A percentile compares a stretch with the other conserved stretches of the same genome.
These are phyloP conservation scores for Nicotiana undulata DNA, from an alignment of 257 asterid genomes.

Conservation along the genomic window DNA sequence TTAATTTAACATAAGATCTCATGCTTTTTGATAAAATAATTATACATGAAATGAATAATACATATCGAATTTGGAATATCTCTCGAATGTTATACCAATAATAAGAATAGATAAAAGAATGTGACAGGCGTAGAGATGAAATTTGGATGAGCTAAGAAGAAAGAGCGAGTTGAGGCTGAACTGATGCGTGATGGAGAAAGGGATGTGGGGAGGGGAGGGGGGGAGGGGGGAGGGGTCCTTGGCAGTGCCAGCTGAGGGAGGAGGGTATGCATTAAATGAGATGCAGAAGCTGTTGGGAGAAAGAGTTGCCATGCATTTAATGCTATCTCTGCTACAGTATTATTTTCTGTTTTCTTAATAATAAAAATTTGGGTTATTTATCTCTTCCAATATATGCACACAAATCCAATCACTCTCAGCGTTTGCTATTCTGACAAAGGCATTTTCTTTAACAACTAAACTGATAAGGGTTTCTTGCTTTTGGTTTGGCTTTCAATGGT, in stretches of 20 bases:
- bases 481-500: not conserved
- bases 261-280: constrained; percentile 7
- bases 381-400: not conserved
- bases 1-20: too few species aligned
- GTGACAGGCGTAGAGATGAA: not conserved
- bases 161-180: not conserved
- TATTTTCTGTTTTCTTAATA: not conserved
- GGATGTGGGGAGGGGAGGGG: too few species aligned
- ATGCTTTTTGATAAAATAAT: too few species aligned
- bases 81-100: not conserved
- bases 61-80: too few species aligned
- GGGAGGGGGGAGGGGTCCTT: not conserved
- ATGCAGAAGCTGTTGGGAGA: constrained; percentile 10
- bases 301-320: constrained; percentile 14
- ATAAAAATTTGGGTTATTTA: not conserved
- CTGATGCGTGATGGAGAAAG: not conserved
- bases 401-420: not conserved
- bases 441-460: not conserved
- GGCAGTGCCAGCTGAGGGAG: not conserved
- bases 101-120: not conserved
- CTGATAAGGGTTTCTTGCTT: not conserved
- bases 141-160: not conserved
- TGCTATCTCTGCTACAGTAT: not conserved
- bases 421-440: not conserved
- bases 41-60: too few species aligned